A percentile compares a stretch with the other conserved stretches of the same genome.
phyloP scores from a whole-genome alignment of 176 grass and related monocot species.

The Tillandsia leiboldiana region DNA sequence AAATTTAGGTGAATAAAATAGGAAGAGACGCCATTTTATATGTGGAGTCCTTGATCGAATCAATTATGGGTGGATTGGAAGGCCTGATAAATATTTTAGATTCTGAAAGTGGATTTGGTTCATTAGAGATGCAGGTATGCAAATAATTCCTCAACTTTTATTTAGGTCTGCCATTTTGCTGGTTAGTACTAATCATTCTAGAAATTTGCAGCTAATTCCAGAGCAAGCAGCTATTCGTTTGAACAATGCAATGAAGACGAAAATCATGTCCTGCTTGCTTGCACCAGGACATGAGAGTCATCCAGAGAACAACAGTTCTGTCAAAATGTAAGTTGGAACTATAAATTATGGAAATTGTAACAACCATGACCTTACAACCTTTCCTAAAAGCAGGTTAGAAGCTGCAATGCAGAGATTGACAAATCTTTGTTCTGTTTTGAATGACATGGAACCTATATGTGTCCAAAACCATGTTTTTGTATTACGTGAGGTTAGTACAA shows the following conservation, averaged over 20 bases:
- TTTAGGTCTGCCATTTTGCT: neutral
- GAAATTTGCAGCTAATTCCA: constrained; percentile 62
- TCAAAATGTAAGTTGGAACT: constrained; percentile 78
- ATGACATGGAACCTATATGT: constrained; percentile 99
- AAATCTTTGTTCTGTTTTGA: constrained; percentile 95
- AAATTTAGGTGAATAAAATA: constrained; percentile 70
- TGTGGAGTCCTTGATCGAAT: constrained; percentile 93
- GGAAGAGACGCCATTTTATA: constrained; percentile 91
- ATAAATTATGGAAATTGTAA: neutral
- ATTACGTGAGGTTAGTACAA: constrained; percentile 66
- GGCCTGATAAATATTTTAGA: constrained; percentile 98
- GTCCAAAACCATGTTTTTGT: constrained; percentile 99
- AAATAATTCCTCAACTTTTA: constrained; percentile 15
- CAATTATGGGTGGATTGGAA: constrained; percentile 99
- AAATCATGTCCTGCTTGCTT: constrained; percentile 62
- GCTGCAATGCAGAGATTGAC: constrained; percentile 95
- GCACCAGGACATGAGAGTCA: constrained; percentile 84
- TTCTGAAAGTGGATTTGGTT: constrained; percentile 95
- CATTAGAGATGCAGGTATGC: constrained; percentile 91
- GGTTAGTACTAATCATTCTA: neutral
- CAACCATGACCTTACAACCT: neutral
- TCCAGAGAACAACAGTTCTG: constrained; percentile 84
- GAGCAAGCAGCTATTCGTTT: constrained; percentile 94
- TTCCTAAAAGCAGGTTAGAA: constrained; percentile 70
- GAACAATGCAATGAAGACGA: constrained; percentile 62